phyloP scores from a whole-genome alignment of 768 basidiomycete genomes.

The Boletellus ananiceps region DNA sequence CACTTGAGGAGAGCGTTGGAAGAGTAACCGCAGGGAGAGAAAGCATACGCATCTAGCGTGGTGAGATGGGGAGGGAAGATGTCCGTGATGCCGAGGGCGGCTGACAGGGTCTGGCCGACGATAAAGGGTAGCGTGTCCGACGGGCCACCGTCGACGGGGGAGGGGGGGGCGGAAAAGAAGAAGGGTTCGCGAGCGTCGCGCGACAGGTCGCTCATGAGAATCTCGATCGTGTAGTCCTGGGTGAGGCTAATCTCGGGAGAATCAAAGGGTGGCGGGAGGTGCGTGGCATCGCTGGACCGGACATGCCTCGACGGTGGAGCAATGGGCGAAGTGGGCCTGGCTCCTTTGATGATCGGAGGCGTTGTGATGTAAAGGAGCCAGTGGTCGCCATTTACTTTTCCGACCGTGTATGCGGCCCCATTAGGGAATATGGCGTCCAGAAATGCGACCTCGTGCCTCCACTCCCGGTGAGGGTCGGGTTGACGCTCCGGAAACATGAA shows the following conservation, averaged over 20 bases:
- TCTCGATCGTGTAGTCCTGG: constrained; percentile 95
- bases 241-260: constrained; percentile 14
- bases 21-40: constrained; percentile 94
- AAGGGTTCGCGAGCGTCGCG: constrained; percentile 74
- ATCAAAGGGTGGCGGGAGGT: constrained; percentile 5
- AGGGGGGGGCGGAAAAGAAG: constrained; percentile 45
- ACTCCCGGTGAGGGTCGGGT: constrained; percentile 85
- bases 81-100: constrained; percentile 69
- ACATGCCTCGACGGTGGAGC: constrained; percentile 13
- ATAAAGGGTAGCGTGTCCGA: constrained; percentile 27
- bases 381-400: constrained; percentile 97
- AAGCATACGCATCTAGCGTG: constrained; percentile 87
- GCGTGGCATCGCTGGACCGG: constrained; percentile 10
- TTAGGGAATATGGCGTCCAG: constrained; percentile 85
- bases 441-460: constrained; percentile 89
- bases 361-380: constrained; percentile 93
- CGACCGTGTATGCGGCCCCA: constrained; percentile 93
- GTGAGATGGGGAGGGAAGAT: constrained; percentile 80
- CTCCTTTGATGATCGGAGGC: constrained; percentile 37
- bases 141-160: constrained; percentile 51
- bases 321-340: constrained; percentile 18
- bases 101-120: constrained; percentile 46
- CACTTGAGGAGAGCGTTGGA: constrained; percentile 84
- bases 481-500: constrained; percentile 99
- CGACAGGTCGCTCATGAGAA: constrained; percentile 92